Evolutionary conservation across 208 protist genomes (phyloP).

Genomic region (Trypanosoma brucei): DNA sequence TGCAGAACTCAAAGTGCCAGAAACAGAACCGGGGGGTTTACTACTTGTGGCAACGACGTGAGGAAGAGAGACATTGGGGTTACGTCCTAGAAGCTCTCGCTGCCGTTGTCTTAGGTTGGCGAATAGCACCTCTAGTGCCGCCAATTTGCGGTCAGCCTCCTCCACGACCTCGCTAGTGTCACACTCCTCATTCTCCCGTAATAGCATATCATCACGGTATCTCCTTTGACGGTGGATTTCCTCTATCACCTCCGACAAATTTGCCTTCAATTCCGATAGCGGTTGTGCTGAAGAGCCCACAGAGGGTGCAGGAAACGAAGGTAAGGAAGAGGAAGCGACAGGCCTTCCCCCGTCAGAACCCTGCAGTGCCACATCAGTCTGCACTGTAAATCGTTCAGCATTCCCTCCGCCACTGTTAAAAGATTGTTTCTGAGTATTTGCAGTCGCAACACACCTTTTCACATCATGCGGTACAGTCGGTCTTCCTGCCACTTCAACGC

Average conservation of each 20-base stretch:
- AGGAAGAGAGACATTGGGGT: constrained; percentile 37
- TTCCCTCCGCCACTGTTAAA: not conserved
- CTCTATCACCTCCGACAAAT: constrained; percentile 33
- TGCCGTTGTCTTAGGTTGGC: constrained; percentile 25
- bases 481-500: not conserved
- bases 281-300: not conserved
- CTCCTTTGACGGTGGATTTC: constrained; percentile 51
- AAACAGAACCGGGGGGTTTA: not conserved
- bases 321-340: not conserved
- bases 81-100: constrained; percentile 12
- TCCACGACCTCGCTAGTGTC: constrained; percentile 35
- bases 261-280: constrained; percentile 42
- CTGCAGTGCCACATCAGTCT: not conserved
- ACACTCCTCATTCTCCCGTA: constrained; percentile 69
- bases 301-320: not conserved
- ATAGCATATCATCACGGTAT: constrained; percentile 58
- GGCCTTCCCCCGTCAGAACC: not conserved
- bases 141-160: constrained; percentile 38
- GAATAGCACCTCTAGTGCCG: constrained; percentile 44
- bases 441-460: no score
- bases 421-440: no score
- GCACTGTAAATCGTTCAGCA: not conserved
- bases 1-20: not conserved
- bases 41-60: not conserved
- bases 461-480: not conserved